phyloP scores from a whole-genome alignment of 1,139 yeast genomes.

The Suhomyces bolitotheri region DNA sequence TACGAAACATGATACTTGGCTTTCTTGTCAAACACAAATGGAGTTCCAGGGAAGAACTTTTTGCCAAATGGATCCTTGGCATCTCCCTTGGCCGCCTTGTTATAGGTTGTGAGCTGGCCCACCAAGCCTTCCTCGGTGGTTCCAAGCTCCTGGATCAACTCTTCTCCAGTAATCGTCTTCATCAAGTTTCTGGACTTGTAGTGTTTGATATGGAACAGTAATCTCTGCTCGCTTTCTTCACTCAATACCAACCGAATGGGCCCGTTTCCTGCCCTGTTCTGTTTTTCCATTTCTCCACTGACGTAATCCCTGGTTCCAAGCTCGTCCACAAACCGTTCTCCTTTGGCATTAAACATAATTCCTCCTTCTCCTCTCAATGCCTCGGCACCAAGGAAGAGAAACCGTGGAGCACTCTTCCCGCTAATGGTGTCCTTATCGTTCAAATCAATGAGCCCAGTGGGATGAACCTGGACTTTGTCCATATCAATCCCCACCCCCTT shows the following conservation, averaged over 20 bases:
- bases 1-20: slow-evolving; percentile 50
- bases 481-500: slow-evolving; percentile 69
- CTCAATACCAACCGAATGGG: slow-evolving; percentile 54
- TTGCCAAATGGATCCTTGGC: slow-evolving; percentile 51
- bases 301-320: slow-evolving; percentile 71
- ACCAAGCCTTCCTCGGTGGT: slow-evolving; percentile 29
- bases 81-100: slow-evolving; percentile 46
- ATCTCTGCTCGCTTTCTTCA: slow-evolving; percentile 42
- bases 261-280: slow-evolving; percentile 44
- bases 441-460: slow-evolving; percentile 76
- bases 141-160: slow-evolving; percentile 50
- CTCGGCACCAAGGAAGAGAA: slow-evolving; percentile 75
- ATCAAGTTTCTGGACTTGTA: slow-evolving; percentile 67
- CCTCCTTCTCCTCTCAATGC: slow-evolving; percentile 81
- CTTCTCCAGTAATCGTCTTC: slow-evolving; percentile 50
- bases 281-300: slow-evolving; percentile 58
- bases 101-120: slow-evolving; percentile 45
- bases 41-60: slow-evolving; percentile 52
- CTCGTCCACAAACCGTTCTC: slow-evolving; percentile 72
- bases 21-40: slow-evolving; percentile 35
- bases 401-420: slow-evolving; percentile 44
- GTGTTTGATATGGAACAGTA: slow-evolving; percentile 62
- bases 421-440: slow-evolving; percentile 50
- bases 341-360: slow-evolving; percentile 58
- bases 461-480: slow-evolving; percentile 80